Conservation (phyloP, 495 filamentous ascomycete genomes). For the Halenospora varia region DNA sequence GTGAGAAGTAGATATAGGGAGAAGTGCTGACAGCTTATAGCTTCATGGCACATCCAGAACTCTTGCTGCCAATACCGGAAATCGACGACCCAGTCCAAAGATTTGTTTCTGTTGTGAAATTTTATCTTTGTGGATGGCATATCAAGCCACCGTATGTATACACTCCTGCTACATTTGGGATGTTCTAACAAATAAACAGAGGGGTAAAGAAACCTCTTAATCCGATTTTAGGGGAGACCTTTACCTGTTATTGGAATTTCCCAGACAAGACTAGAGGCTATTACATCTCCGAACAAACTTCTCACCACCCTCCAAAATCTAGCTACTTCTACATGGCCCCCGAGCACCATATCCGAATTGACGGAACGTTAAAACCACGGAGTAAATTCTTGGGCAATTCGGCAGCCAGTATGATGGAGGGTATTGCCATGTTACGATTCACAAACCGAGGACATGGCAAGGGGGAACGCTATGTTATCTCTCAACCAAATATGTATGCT, state of each 20-base stretch:
- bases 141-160: constrained; percentile 87
- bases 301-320: constrained; percentile 96
- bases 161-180: not conserved
- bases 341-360: constrained; percentile 89
- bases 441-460: constrained; percentile 68
- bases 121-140: constrained; percentile 98
- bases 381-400: constrained; percentile 97
- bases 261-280: constrained; percentile 81
- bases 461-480: constrained; percentile 86
- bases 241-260: constrained; percentile 95
- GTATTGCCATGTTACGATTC: constrained; percentile 80
- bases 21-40: constrained; percentile 42
- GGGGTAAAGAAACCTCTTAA: constrained; percentile 99
- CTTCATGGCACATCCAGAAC: constrained; percentile 99
- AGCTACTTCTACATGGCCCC: constrained; percentile 99
- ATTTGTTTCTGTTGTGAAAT: constrained; percentile 93
- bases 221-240: constrained; percentile 92
- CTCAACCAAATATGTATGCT: constrained; percentile 99
- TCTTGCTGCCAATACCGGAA: constrained; percentile 77
- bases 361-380: constrained; percentile 93
- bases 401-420: constrained; percentile 97
- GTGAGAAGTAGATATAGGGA: not conserved
- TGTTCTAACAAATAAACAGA: constrained; percentile 38
- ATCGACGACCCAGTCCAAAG: constrained; percentile 88
- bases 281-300: constrained; percentile 96